Percentiles rank a stretch among this genome's conserved stretches.
Conservation (phyloP, 768 basidiomycete species). For the Auricularia auricula-judae region DNA sequence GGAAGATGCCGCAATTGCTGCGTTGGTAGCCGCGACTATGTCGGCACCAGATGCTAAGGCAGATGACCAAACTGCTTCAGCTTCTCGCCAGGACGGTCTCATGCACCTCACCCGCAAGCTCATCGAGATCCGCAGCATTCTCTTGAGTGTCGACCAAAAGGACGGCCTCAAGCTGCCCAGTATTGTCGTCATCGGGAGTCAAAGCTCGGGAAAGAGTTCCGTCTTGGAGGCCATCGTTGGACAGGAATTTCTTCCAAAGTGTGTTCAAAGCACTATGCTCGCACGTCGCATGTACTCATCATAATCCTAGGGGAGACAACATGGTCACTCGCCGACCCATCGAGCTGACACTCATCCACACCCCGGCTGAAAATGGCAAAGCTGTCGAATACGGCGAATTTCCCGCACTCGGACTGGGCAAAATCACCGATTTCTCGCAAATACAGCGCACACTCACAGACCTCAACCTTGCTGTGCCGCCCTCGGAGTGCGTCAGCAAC, state of each 20-base stretch:
- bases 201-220: slow-evolving; percentile 97
- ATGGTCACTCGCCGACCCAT: slow-evolving; percentile 99
- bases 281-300: background rate
- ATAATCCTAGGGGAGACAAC: slow-evolving; percentile 71
- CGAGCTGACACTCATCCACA: slow-evolving; percentile 93
- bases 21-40: slow-evolving; percentile 66
- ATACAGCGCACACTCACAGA: slow-evolving; percentile 92
- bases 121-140: slow-evolving; percentile 89
- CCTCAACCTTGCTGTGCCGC: slow-evolving; percentile 85
- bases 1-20: slow-evolving; percentile 56
- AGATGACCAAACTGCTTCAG: slow-evolving; percentile 25
- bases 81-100: slow-evolving; percentile 63
- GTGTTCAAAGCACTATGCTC: slow-evolving; percentile 20
- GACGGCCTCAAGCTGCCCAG: slow-evolving; percentile 91
- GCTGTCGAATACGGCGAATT: slow-evolving; percentile 82
- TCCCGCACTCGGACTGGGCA: slow-evolving; percentile 78
- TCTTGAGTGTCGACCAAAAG: slow-evolving; percentile 93
- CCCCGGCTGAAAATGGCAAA: slow-evolving; percentile 37
- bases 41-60: slow-evolving; percentile 56
- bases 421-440: slow-evolving; percentile 80
- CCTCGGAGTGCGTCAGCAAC: slow-evolving; percentile 83
- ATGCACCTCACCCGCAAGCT: slow-evolving; percentile 91
- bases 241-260: slow-evolving; percentile 98
- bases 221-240: slow-evolving; percentile 96
- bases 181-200: slow-evolving; percentile 96